Base-by-base conservation (phyloP, 305 asterid species). In the Fraxinus platypoda region DNA sequence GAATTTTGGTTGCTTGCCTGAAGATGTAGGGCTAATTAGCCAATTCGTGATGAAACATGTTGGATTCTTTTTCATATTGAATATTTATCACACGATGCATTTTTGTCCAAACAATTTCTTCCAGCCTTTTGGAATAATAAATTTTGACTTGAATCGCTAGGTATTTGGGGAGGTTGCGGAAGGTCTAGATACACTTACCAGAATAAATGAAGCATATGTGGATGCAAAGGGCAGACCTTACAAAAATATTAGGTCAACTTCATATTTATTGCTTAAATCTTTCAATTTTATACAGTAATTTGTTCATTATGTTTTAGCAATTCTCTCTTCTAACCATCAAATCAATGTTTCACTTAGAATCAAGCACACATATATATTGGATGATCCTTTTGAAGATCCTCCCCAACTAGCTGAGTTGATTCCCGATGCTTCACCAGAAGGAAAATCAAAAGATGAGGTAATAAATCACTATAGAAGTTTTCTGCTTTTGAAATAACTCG, bases 301-400 rank as follows among this genome's bases (percentile, higher is more conserved):
- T 35, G 38, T 35, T 35, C 38, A 35, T 35, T 6, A 35, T 35
- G 38, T 35, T 35, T 35, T 35, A 35, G 38, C 38, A 35, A 35
- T 35, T 35, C 6, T 35, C 38, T 35, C 38, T 35, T 35, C 38
- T 35, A 35, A 35, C 38, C 8, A 35, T 35, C 38, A 35, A 35
- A 35, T 35, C 38, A 6, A 35, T 35, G 38, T 35, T 35, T 35
- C 9, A 35, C 38, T 35, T 35, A 34, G 38, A 34, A 34, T 34
- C 7, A 5, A 34, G 38, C 38, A 5, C 38, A 34, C 8, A 34
- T 34, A 34, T 6, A 34, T 34, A 34, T 34, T 34, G 8, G 38
- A 93, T 59, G 99, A 96, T 87, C 99, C 99, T 77, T 96, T 91
- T 64, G 98, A 96, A 15, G 98, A 94, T 86, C 98, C 97, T 87